Evolutionary conservation across 768 basidiomycete species (phyloP), one percentile per base, ranked within the genome.

Genomic region (Boletales sp.): DNA sequence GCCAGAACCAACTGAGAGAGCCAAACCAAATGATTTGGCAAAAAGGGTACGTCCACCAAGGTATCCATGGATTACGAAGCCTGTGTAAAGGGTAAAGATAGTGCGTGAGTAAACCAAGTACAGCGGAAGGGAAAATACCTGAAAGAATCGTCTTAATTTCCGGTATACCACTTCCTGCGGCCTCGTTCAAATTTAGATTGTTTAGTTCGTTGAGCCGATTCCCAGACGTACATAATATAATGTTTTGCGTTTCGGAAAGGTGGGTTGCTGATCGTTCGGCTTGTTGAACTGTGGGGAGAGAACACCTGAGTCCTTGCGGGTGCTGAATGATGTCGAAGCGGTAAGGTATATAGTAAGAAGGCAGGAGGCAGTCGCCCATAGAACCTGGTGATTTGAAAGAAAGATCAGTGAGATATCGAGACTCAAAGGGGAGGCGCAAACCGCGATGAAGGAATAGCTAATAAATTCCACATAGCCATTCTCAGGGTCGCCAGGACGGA

Each of bases 41-140:
- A 94, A 85, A 40, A 99, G 71, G 0, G 88, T 90, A 52, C 93
- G 85, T 21, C 77, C 86, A 19, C 97, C 97, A 34, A 99, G 86
- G 66, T 95, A 99, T 15, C 97, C 97, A 53, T 97, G 92, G 49
- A 99, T 97, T 21, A 97, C 94, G 62, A 97, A 97, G 32, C 94
- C 93, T 83, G 19, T 35, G 21, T 2, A 5, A 17, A 24, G 36
- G 11, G n/a, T 51, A 15, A 57, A 21, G 51, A 48, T 32, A 11
- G 4, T 46, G 50, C 45, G 42, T 32, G 43, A 53, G 30, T 41
- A 49, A 49, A 34, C 36, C 18, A 4, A 6, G 19, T 5, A 7
- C 24, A 5, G 7, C 6, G 24, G 24, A 27, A 45, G 36, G 47
- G 43, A 12, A 11, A 13, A 45, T 4, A 84, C 90, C 92, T 43